phyloP scores from a whole-genome alignment of 345 rosid genomes.

The Euphorbia lathyris region DNA sequence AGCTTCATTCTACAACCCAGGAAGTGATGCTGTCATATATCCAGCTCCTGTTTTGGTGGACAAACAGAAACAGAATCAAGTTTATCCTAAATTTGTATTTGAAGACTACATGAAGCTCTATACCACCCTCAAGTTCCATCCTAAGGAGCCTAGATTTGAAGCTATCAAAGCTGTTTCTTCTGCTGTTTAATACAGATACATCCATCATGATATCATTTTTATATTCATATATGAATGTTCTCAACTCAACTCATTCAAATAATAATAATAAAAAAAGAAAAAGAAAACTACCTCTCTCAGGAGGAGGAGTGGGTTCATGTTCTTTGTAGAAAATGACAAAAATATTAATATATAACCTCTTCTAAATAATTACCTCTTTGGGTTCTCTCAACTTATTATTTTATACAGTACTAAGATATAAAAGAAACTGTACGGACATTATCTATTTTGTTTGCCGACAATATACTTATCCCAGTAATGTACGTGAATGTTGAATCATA shows the following conservation, averaged over 20 bases:
- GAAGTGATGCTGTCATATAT: constrained; percentile 72
- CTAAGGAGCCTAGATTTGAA: constrained; percentile 94
- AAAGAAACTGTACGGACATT: too few relatives aligned
- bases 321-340: neutral
- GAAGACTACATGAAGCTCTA: constrained; percentile 92
- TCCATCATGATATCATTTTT: neutral
- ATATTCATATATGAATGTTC: neutral
- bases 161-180: constrained; percentile 70
- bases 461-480: too few relatives aligned
- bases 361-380: too few relatives aligned
- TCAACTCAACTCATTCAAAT: neutral
- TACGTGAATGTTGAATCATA: too few relatives aligned
- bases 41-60: constrained; percentile 74
- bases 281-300: neutral
- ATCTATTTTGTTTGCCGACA: too few relatives aligned
- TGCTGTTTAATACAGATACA: constrained; percentile 26
- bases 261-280: neutral
- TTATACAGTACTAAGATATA: too few relatives aligned
- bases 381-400: too few relatives aligned
- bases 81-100: constrained; percentile 77
- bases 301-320: neutral
- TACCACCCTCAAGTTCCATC: constrained; percentile 66
- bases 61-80: constrained; percentile 31
- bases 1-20: constrained; percentile 94
- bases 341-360: too few relatives aligned